Base-by-base conservation (phyloP, 75 land plant genomes). In the Selaginella tamariscina region DNA sequence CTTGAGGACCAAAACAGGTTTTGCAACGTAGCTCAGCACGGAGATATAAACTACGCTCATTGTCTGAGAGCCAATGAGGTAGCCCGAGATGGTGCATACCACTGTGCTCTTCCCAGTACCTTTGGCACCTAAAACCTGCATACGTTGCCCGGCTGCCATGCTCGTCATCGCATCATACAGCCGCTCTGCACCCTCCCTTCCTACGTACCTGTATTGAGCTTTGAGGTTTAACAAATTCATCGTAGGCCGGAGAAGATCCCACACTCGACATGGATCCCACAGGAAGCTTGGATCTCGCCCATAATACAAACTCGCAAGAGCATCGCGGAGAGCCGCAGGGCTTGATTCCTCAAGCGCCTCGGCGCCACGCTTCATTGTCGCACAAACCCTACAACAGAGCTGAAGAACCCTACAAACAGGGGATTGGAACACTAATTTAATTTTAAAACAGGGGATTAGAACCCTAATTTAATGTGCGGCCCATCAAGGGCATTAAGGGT, bases 251-350 rank as follows among this genome's bases (percentile, higher is more conserved):
- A 39, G 49, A 39, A 39, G 49, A 5, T 39, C 49, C 49, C 49
- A 39, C 49, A 39, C 49, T 39, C 15, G 49, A 39, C 49, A 39
- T 15, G 49, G 49, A 39, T 39, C 49, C 49, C 49, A 39, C 49
- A 39, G 49, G 49, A 39, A 39, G 49, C 49, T 39, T 39, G 49
- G 49, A 39, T 39, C 49, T 39, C 49, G 49, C 49, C 49, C 49
- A 39, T 5, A 39, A 39, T 39, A 39, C 49, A 39, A 39, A 39
- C 49, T 5, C 49, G 49, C 49, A 39, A 39, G 49, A 39, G 49
- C 49, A 39, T 39, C 15, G 49, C 49, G 49, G 49, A 39, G 49
- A 39, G 49, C 49, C 49, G 49, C 15, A 39, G 49, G 49, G 49
- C 49, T 15, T 39, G 15, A 39, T 5, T 39, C 49, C 49, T 39